Conservation (phyloP, 2,329 filamentous ascomycete species). For the Emergomyces pasteurianus region DNA sequence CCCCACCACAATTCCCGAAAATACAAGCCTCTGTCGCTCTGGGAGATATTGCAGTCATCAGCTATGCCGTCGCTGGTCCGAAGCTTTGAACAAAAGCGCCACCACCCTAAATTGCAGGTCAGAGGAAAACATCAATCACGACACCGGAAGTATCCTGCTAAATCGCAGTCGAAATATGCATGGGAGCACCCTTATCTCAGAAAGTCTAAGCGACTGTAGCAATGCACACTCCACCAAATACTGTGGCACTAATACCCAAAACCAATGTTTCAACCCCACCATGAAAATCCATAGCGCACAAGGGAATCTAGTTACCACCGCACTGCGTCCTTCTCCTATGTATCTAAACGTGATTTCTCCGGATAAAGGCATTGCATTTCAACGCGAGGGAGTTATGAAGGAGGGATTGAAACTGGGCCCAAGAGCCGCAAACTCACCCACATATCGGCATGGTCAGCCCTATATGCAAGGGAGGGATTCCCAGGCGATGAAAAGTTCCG, state of each 20-base stretch:
- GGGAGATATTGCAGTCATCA: background rate
- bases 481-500: background rate
- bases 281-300: background rate
- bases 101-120: background rate
- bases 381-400: background rate
- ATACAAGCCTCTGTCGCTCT: background rate
- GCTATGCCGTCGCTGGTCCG: background rate
- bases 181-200: slow-evolving; percentile 28
- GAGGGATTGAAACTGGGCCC: background rate
- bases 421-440: background rate
- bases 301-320: background rate
- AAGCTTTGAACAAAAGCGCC: background rate
- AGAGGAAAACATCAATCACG: background rate
- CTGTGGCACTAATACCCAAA: background rate
- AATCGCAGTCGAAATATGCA: slow-evolving; percentile 18
- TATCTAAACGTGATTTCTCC: background rate
- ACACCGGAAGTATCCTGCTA: background rate
- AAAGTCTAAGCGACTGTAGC: slow-evolving; percentile 1
- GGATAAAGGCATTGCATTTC: background rate
- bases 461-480: background rate
- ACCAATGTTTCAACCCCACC: background rate
- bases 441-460: background rate
- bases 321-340: background rate
- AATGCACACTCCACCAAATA: background rate
- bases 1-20: background rate